Percentiles rank a stretch among this genome's conserved stretches.
phyloP scores from a whole-genome alignment of 371 early-diverging fungal species.

The Rhizopus delemar region DNA sequence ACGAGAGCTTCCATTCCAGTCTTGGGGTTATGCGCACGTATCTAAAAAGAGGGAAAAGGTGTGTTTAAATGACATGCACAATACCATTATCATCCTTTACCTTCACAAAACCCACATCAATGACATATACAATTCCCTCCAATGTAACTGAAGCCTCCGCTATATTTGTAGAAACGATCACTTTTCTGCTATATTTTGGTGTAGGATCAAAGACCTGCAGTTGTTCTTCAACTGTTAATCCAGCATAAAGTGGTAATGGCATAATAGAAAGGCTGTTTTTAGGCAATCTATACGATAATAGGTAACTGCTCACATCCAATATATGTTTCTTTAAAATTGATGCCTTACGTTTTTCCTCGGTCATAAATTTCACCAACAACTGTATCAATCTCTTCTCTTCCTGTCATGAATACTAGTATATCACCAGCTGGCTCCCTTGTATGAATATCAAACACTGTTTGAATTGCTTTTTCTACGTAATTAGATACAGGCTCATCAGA shows the following conservation, averaged over 20 bases:
- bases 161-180: constrained; percentile 80
- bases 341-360: constrained; percentile 53
- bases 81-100: constrained; percentile 30
- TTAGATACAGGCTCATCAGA: constrained; percentile 55
- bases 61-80: background rate
- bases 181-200: constrained; percentile 68
- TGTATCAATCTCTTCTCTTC: constrained; percentile 81
- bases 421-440: constrained; percentile 67
- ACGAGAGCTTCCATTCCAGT: constrained; percentile 64
- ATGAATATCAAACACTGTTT: constrained; percentile 71
- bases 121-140: constrained; percentile 81
- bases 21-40: constrained; percentile 63
- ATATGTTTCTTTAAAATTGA: background rate
- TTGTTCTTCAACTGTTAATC: constrained; percentile 70
- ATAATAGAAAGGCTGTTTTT: constrained; percentile 50
- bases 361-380: constrained; percentile 58
- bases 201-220: constrained; percentile 68
- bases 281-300: constrained; percentile 30
- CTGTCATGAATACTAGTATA: constrained; percentile 85
- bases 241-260: constrained; percentile 77
- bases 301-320: background rate
- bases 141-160: constrained; percentile 89
- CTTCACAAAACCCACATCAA: constrained; percentile 87
- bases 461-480: constrained; percentile 64
- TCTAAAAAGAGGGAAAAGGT: constrained; percentile 39